Percentiles rank a stretch among this genome's conserved stretches.
Conservation (phyloP, 495 filamentous ascomycete genomes). For the Rostrohypoxylon terebratum region DNA sequence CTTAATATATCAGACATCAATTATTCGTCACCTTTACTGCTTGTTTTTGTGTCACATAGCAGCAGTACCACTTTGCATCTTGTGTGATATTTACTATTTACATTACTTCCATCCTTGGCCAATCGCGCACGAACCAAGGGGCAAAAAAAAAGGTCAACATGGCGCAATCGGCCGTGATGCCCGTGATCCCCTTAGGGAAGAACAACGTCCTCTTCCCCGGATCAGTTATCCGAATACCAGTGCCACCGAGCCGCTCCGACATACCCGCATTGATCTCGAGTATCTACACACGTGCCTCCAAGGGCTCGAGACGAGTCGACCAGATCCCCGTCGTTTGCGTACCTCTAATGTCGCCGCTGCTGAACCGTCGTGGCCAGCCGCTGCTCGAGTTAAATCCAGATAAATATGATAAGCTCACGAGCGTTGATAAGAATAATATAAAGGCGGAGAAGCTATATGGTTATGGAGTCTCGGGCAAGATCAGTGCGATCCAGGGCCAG, state of each 20-base stretch:
- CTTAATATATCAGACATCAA: background rate
- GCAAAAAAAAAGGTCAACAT: constrained; percentile 37
- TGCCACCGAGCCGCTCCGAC: constrained; percentile 79
- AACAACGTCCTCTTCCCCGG: constrained; percentile 84
- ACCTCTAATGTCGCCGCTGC: constrained; percentile 76
- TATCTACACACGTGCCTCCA: constrained; percentile 74
- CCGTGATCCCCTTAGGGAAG: constrained; percentile 80
- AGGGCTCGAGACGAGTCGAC: constrained; percentile 70
- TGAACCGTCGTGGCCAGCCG: constrained; percentile 76
- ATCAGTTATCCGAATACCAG: constrained; percentile 78
- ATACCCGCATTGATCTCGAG: constrained; percentile 83
- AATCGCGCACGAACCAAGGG: constrained; percentile 35
- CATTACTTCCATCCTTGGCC: constrained; percentile 1
- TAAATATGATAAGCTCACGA: constrained; percentile 68
- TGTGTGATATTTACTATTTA: background rate
- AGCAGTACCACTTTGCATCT: constrained; percentile 13
- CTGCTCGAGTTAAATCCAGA: constrained; percentile 63
- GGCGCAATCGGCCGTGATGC: constrained; percentile 62
- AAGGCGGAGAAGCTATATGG: constrained; percentile 78
- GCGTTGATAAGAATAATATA: constrained; percentile 60
- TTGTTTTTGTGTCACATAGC: constrained; percentile 18
- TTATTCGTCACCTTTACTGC: constrained; percentile 11
- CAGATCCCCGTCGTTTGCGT: constrained; percentile 83
- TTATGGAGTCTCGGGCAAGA: constrained; percentile 82
- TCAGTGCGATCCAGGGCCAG: constrained; percentile 83